Percentiles rank a stretch among this genome's conserved stretches.
These are phyloP conservation scores for Gyromitra esculenta DNA, from an alignment of 2,329 filamentous ascomycete species.

Conservation along the genomic window DNA sequence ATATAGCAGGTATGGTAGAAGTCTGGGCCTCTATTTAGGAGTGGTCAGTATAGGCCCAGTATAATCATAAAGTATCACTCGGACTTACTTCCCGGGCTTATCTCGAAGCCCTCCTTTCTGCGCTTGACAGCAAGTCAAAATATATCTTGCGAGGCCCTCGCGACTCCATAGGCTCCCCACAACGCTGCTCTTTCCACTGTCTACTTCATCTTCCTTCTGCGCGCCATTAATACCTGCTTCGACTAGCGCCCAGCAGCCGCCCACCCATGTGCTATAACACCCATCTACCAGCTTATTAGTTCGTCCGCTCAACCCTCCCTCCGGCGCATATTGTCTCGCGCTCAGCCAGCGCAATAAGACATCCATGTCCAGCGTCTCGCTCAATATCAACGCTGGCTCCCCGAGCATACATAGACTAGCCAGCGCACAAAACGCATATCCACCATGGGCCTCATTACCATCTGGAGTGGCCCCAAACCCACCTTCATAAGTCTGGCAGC, in stretches of 20 bases:
- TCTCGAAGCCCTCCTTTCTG: conserved; percentile 84
- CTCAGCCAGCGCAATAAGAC: conserved; percentile 87
- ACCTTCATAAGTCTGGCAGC: conserved; percentile 87
- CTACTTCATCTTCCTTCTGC: conserved; percentile 55
- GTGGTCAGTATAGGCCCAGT: conserved; percentile 1
- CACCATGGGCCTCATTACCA: conserved; percentile 86
- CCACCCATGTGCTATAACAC: conserved; percentile 98
- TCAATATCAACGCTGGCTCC: conserved; percentile 68
- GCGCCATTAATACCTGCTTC: conserved; percentile 77
- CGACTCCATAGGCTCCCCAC: conserved; percentile 75
- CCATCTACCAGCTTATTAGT: conserved; percentile 98
- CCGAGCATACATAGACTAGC: conserved; percentile 88
- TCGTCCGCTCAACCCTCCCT: conserved; percentile 90
- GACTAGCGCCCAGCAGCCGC: conserved; percentile 90
- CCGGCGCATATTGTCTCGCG: conserved; percentile 85
- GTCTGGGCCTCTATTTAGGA: conserved; percentile 51
- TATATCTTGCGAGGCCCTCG: conserved; percentile 86
- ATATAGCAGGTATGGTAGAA: conserved; percentile 57
- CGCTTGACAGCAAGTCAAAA: conserved; percentile 87
- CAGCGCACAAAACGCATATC: conserved; percentile 93
- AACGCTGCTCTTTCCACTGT: conserved; percentile 41
- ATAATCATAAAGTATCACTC: conserved; percentile 8
- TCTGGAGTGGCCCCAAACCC: conserved; percentile 87
- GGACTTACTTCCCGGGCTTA: conserved; percentile 85
- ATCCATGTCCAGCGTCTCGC: conserved; percentile 72